These are phyloP conservation scores for Claviceps africana DNA, from an alignment of 2,329 filamentous ascomycete genomes.

Conservation along the genomic window DNA sequence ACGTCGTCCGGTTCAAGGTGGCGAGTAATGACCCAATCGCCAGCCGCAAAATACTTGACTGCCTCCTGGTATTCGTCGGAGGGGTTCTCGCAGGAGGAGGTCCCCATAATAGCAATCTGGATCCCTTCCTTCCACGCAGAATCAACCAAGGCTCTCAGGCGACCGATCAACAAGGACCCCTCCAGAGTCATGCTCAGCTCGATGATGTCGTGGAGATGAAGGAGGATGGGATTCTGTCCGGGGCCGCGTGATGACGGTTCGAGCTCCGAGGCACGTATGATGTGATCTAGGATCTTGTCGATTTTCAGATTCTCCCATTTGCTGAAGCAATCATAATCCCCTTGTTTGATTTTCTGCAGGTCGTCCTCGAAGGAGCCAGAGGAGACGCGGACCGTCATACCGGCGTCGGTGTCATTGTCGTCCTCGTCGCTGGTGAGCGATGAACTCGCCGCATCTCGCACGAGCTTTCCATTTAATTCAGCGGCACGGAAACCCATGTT, in stretches of 20 bases:
- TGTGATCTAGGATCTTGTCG: slow-evolving; percentile 39
- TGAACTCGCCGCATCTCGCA: slow-evolving; percentile 29
- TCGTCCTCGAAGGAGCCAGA: slow-evolving; percentile 26
- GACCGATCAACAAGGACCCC: slow-evolving; percentile 53
- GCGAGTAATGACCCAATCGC: slow-evolving; percentile 27
- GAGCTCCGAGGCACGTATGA: slow-evolving; percentile 35
- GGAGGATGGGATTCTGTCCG: slow-evolving; percentile 42
- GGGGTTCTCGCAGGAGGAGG: slow-evolving; percentile 44
- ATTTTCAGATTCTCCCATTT: slow-evolving; percentile 51
- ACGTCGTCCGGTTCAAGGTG: slow-evolving; percentile 19
- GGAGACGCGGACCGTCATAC: slow-evolving; percentile 16
- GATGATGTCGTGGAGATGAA: slow-evolving; percentile 69
- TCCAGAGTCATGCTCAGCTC: slow-evolving; percentile 58
- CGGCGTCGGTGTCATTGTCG: slow-evolving; percentile 20
- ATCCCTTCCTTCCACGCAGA: slow-evolving; percentile 57
- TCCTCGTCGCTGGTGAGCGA: slow-evolving; percentile 19
- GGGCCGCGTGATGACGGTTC: slow-evolving; percentile 17
- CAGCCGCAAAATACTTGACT: slow-evolving; percentile 24
- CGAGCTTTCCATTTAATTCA: slow-evolving; percentile 38
- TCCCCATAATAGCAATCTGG: slow-evolving; percentile 67
- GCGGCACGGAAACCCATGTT: slow-evolving; percentile 43
- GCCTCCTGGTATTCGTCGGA: slow-evolving; percentile 28
- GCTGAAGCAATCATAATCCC: slow-evolving; percentile 22
- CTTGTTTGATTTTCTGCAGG: slow-evolving; percentile 27
- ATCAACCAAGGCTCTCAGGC: slow-evolving; percentile 59